phyloP scores from a whole-genome alignment of 1,284 basidiomycete species.

The Fomitopsis pinicola region DNA sequence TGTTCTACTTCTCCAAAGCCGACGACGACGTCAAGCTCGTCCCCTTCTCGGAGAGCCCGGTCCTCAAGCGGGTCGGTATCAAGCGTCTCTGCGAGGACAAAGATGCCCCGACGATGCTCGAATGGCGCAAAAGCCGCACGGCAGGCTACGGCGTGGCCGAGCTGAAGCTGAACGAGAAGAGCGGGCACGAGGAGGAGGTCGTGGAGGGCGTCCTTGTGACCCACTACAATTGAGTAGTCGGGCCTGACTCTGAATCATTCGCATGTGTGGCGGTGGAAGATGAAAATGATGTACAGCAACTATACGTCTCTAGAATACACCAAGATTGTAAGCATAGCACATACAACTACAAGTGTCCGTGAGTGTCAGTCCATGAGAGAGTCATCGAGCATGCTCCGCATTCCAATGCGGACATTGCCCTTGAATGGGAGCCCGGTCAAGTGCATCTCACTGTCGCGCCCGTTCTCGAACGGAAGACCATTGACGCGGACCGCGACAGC shows the following conservation, averaged over 20 bases:
- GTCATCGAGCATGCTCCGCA: constrained; percentile 32
- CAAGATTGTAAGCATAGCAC: neutral
- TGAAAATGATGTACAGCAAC: neutral
- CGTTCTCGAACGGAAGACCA: constrained; percentile 50
- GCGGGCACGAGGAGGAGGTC: constrained; percentile 40
- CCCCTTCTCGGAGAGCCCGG: constrained; percentile 36
- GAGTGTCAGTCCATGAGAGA: neutral
- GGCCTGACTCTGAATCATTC: neutral
- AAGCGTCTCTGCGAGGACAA: constrained; percentile 27
- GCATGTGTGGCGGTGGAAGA: neutral
- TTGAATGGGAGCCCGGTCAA: constrained; percentile 61
- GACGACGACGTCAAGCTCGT: constrained; percentile 30
- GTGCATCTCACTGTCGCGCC: constrained; percentile 43
- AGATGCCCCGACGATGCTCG: constrained; percentile 32
- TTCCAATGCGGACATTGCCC: constrained; percentile 62
- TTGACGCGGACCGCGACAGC: constrained; percentile 56
- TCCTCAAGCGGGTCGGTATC: constrained; percentile 33
- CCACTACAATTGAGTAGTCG: constrained; percentile 33
- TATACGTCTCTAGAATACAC: neutral
- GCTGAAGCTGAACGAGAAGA: constrained; percentile 28
- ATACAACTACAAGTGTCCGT: neutral
- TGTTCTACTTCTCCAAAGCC: constrained; percentile 43
- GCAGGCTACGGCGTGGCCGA: constrained; percentile 30
- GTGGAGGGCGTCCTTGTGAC: constrained; percentile 40
- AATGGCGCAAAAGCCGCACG: constrained; percentile 34